Conservation (phyloP, 1,139 yeast genomes). For the Kurtzmaniella natalensis region DNA sequence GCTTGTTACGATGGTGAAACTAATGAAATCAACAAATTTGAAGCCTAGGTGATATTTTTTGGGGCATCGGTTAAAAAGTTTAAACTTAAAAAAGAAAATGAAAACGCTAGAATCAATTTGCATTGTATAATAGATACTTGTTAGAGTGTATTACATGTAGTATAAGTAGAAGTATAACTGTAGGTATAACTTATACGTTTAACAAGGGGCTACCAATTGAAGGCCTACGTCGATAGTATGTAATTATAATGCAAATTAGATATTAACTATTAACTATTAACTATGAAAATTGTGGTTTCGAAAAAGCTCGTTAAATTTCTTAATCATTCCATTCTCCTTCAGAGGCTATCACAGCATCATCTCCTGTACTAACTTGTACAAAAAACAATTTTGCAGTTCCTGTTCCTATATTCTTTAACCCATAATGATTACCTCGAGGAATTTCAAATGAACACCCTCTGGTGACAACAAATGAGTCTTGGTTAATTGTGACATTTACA, state of each 20-base stretch:
- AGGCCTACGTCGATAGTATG: too few species aligned
- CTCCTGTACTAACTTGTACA: slow-evolving; percentile 52
- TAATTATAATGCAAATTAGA: too few species aligned
- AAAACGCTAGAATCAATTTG: too few species aligned
- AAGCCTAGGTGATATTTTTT: too few species aligned
- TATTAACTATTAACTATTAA: too few species aligned
- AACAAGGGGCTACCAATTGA: too few species aligned
- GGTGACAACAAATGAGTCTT: slow-evolving; percentile 55
- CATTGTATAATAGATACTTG: slow-evolving; percentile 3
- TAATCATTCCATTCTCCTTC: slow-evolving; percentile 12
- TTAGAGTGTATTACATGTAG: too few species aligned
- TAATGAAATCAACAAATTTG: slow-evolving; percentile 26
- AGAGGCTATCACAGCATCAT: slow-evolving; percentile 9
- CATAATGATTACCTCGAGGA: slow-evolving; percentile 72
- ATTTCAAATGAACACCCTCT: slow-evolving; percentile 79
- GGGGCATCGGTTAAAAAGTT: too few species aligned
- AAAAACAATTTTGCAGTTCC: slow-evolving; percentile 64
- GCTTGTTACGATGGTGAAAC: slow-evolving; percentile 70
- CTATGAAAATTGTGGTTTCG: not conserved
- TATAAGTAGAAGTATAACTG: too few species aligned
- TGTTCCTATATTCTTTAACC: slow-evolving; percentile 56
- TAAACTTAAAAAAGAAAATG: too few species aligned
- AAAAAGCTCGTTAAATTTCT: not conserved
- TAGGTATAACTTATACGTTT: too few species aligned
- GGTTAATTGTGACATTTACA: slow-evolving; percentile 63